These are phyloP conservation scores for Diaporthe citriasiana DNA, from an alignment of 2,329 filamentous ascomycete species.

Conservation along the genomic window DNA sequence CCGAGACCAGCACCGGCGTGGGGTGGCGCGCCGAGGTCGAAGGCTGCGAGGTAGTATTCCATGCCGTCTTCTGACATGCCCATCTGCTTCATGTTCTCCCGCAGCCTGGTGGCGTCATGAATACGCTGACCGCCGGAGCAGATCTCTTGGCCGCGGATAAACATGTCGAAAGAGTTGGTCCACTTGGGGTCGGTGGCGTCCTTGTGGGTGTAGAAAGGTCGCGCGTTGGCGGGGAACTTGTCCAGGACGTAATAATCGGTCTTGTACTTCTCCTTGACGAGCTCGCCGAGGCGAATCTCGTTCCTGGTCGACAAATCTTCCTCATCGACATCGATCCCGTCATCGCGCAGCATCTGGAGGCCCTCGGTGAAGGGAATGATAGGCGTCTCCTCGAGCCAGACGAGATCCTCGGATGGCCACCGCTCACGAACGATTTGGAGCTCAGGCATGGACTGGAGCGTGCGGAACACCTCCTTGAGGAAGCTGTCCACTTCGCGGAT, in stretches of 20 bases:
- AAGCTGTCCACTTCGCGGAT: constrained; percentile 82
- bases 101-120: constrained; percentile 81
- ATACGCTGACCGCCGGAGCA: constrained; percentile 95
- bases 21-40: constrained; percentile 89
- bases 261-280: constrained; percentile 87
- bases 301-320: constrained; percentile 89
- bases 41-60: constrained; percentile 91
- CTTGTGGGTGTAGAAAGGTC: constrained; percentile 93
- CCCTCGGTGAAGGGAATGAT: constrained; percentile 85
- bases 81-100: constrained; percentile 80
- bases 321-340: constrained; percentile 77
- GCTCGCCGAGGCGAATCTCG: constrained; percentile 86
- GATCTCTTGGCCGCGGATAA: constrained; percentile 93
- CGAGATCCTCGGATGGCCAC: constrained; percentile 88
- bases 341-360: constrained; percentile 85
- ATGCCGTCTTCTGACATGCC: constrained; percentile 86
- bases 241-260: constrained; percentile 96
- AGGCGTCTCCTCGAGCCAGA: constrained; percentile 89
- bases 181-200: constrained; percentile 78
- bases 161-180: constrained; percentile 96
- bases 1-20: constrained; percentile 93
- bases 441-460: constrained; percentile 73
- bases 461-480: constrained; percentile 79
- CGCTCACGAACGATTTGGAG: constrained; percentile 85
- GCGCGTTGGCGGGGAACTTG: constrained; percentile 87